Evolutionary conservation across 2,329 filamentous ascomycete species (phyloP).

Genomic region (Thermochaetoides dissita): DNA sequence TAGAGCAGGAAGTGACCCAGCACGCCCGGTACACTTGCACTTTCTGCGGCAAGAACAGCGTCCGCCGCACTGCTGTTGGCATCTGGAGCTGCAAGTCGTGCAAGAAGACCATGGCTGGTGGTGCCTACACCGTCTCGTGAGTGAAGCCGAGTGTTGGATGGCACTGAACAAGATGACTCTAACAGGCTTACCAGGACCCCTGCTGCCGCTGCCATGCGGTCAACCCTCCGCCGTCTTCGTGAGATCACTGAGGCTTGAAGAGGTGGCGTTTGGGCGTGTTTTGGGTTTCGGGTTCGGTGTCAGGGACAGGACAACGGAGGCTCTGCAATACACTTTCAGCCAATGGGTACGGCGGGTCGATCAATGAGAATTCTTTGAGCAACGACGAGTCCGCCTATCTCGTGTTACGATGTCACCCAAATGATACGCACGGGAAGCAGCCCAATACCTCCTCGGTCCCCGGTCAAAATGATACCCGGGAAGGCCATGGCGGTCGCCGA

Average conservation of each 20-base stretch:
- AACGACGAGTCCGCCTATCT: slow-evolving; percentile 10
- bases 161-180: neutral
- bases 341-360: slow-evolving; percentile 16
- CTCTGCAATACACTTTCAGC: slow-evolving; percentile 16
- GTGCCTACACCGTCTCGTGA: slow-evolving; percentile 94
- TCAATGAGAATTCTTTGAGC: slow-evolving; percentile 18
- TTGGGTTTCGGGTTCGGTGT: slow-evolving; percentile 19
- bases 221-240: slow-evolving; percentile 90
- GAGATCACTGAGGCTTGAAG: slow-evolving; percentile 91
- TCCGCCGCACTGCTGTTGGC: slow-evolving; percentile 79
- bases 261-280: slow-evolving; percentile 17
- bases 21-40: slow-evolving; percentile 88
- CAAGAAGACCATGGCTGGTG: slow-evolving; percentile 85
- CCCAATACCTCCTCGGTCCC: slow-evolving; percentile 4
- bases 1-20: slow-evolving; percentile 93
- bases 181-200: slow-evolving; percentile 50
- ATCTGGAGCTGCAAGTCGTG: slow-evolving; percentile 74
- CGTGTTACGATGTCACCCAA: slow-evolving; percentile 10
- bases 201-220: slow-evolving; percentile 85
- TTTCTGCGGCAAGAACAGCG: slow-evolving; percentile 95
- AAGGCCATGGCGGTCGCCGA: slow-evolving; percentile 6
- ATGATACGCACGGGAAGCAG: slow-evolving; percentile 8
- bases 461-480: slow-evolving; percentile 7
- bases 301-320: slow-evolving; percentile 18
- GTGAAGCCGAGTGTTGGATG: slow-evolving; percentile 29